Evolutionary conservation across 2,329 filamentous ascomycete genomes (phyloP), one percentile per base, ranked within the genome.

Genomic region (Aureobasidium mangrovei): DNA sequence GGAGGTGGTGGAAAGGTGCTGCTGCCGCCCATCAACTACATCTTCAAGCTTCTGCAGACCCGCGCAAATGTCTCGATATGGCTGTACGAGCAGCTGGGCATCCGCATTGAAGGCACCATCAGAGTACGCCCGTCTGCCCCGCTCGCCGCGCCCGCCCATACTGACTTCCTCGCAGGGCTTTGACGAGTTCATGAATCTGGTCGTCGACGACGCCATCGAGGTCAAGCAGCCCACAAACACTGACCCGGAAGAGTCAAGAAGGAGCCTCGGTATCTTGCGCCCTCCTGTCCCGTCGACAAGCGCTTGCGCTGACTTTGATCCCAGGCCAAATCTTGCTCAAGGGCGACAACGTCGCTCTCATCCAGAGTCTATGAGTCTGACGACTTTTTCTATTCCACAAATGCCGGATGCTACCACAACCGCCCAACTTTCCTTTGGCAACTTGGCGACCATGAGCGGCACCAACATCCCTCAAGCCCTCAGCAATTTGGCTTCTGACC

Each of bases 111-210:
- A 74, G 93, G 93, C 59, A 95, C 91, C 75, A 95, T 98, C 61
- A 82, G 93, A 66, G 91, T 95, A 71, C 60, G 84, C 35, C 4
- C 24, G 38, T 6, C 32, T 27, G 35, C 24, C 41, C 35, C 5
- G 3, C 4, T 4, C 3, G 10, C 71, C 27, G 27, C 40, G n/a
- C 28, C 35, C 29, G 42, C 44, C 26, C 48, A 53, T 56, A 26
- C 56, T 54, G 41, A 54, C n/a, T 4, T n/a, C 35, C 28, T 59
- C 35, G 36, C 59, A 95, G 90, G 91, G 93, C 10, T 98, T 98
- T 62, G 93, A 98, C 69, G 93, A 98, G 72, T 98, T 97, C 75
- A 96, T 98, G 91, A 98, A 98, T 74, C 77, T 98, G 47, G 93
- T 97, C 38, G 81, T 95, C 61, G 93, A 98, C 67, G 90, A 98